Evolutionary conservation across 306 rosid genomes (phyloP).

Genomic region (Trifolium fragiferum): DNA sequence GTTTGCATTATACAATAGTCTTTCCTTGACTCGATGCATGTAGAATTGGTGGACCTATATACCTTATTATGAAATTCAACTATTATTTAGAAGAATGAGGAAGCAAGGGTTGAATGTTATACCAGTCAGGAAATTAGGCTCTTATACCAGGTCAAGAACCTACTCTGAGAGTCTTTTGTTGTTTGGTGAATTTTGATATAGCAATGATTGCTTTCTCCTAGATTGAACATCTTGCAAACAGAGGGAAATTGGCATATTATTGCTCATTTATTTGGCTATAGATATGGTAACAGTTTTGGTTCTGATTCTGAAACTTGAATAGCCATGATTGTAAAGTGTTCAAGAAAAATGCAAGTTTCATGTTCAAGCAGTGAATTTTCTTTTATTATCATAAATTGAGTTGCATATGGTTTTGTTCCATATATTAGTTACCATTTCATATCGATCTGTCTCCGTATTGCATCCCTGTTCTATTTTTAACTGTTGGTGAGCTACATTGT

Average conservation of each 20-base stretch:
- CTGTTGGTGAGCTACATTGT: constrained; percentile 14
- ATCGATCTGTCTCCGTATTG: not conserved
- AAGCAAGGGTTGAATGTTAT: not conserved
- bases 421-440: not conserved
- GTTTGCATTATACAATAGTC: not conserved
- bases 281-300: not conserved
- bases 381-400: not conserved
- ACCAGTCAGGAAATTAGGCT: not conserved
- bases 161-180: not conserved
- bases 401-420: constrained; percentile 23
- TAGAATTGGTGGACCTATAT: not conserved
- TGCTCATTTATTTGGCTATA: not conserved
- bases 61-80: constrained; percentile 8
- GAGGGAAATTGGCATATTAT: not conserved
- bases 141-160: constrained; percentile 17
- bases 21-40: not conserved
- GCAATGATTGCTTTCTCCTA: not conserved
- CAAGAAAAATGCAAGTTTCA: constrained; percentile 16
- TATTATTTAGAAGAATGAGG: constrained; percentile 13
- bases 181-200: constrained; percentile 6
- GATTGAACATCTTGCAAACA: not conserved
- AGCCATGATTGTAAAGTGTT: constrained; percentile 12
- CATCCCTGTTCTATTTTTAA: not conserved
- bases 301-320: constrained; percentile 27
- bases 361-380: not conserved